These are phyloP conservation scores for Camillea tinctor DNA, from an alignment of 2,329 filamentous ascomycete species.

Conservation along the genomic window DNA sequence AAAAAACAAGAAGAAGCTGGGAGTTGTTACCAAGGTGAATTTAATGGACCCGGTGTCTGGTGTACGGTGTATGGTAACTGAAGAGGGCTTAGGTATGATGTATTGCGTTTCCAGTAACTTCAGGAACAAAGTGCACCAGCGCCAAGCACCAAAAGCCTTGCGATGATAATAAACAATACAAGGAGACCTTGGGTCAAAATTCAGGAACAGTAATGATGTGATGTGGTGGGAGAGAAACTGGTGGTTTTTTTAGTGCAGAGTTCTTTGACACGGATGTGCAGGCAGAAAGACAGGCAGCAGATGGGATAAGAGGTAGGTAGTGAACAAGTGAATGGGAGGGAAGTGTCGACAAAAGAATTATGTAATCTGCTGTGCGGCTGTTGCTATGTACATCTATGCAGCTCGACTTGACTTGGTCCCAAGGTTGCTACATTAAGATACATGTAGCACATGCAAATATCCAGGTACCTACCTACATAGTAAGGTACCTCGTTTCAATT, in stretches of 20 bases:
- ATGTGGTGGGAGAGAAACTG: not conserved
- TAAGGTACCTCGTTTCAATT: not conserved
- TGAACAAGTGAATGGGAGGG: not conserved
- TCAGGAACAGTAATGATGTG: not conserved
- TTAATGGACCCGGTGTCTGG: not conserved
- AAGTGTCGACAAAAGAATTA: not conserved
- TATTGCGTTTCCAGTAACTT: not conserved
- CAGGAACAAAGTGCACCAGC: not conserved
- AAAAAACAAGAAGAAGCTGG: too few relatives aligned
- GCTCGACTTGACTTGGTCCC: not conserved
- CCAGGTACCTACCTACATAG: not conserved
- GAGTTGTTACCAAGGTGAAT: not conserved
- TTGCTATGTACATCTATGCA: not conserved
- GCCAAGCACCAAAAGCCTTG: not conserved
- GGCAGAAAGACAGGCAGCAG: not conserved
- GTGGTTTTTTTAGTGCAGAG: not conserved
- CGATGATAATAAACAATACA: not conserved
- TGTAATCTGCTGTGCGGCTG: not conserved
- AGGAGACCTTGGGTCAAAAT: not conserved
- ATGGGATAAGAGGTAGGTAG: not conserved
- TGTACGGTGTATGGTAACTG: not conserved
- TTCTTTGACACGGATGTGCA: not conserved
- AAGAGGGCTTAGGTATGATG: not conserved
- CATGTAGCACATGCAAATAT: not conserved
- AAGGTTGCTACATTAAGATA: not conserved